These are phyloP conservation scores for Prunus mongolica DNA, from an alignment of 306 rosid genomes.

Conservation along the genomic window DNA sequence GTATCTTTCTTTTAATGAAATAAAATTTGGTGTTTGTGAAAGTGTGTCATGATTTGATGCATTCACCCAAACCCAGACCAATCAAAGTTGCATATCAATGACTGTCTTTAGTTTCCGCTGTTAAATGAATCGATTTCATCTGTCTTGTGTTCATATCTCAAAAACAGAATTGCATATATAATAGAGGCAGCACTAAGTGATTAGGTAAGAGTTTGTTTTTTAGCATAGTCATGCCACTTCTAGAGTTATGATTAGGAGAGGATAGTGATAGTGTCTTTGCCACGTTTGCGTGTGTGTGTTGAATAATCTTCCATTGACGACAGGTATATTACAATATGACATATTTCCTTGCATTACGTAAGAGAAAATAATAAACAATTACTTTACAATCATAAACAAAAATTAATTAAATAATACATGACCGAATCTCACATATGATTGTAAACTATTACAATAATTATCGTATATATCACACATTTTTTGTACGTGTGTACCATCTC, in stretches of 20 bases:
- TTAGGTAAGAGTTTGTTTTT: neutral
- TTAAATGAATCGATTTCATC: too few species aligned
- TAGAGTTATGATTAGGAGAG: neutral
- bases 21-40: neutral
- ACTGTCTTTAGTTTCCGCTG: too few species aligned
- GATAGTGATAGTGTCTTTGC: neutral
- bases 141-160: too few species aligned
- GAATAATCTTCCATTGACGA: neutral
- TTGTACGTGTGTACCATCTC: too few species aligned
- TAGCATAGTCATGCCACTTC: neutral
- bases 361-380: neutral
- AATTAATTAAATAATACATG: neutral
- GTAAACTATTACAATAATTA: neutral
- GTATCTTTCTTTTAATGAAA: neutral
- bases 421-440: neutral
- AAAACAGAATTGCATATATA: too few species aligned
- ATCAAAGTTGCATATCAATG: neutral
- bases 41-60: neutral
- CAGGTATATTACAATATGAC: neutral
- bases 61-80: neutral
- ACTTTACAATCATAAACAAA: neutral
- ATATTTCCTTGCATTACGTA: slow-evolving; percentile 1
- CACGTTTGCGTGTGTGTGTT: neutral
- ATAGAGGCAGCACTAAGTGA: neutral
- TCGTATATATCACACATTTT: neutral